A percentile compares a stretch with the other conserved stretches of the same genome.
Conservation (phyloP, 169 alveolate genomes). For the Besnoitia besnoiti region DNA sequence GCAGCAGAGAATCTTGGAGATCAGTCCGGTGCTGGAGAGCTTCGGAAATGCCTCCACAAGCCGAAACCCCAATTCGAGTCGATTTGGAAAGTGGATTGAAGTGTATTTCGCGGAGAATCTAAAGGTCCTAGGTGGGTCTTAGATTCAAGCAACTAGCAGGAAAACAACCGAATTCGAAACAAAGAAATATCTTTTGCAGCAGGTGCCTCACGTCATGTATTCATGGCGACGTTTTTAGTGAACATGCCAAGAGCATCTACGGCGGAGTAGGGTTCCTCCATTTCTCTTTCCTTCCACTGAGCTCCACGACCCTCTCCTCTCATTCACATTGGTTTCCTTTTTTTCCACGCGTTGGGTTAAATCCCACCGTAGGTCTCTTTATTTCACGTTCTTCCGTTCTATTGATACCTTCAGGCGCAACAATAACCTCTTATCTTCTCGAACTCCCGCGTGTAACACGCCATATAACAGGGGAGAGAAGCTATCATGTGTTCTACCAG, state of each 20-base stretch:
- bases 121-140: neutral
- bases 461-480: constrained; percentile 89
- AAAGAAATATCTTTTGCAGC: neutral
- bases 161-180: neutral
- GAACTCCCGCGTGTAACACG: constrained; percentile 82
- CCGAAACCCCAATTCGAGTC: constrained; percentile 92
- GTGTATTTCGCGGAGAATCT: constrained; percentile 87
- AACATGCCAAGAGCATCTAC: too few species aligned
- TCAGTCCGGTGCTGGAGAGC: constrained; percentile 98
- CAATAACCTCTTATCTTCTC: constrained; percentile 57
- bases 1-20: constrained; percentile 86
- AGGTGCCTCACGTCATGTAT: neutral
- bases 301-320: too few species aligned
- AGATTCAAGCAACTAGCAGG: neutral
- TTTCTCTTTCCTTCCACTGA: too few species aligned
- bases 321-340: too few species aligned
- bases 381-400: neutral
- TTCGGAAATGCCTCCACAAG: constrained; percentile 99
- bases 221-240: too few species aligned
- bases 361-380: too few species aligned
- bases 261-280: too few species aligned
- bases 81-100: constrained; percentile 92
- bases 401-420: constrained; percentile 34
- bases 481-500: constrained; percentile 96
- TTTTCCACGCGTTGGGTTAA: too few species aligned